Evolutionary conservation across 768 basidiomycete genomes (phyloP).

Genomic region (Imleria badia): DNA sequence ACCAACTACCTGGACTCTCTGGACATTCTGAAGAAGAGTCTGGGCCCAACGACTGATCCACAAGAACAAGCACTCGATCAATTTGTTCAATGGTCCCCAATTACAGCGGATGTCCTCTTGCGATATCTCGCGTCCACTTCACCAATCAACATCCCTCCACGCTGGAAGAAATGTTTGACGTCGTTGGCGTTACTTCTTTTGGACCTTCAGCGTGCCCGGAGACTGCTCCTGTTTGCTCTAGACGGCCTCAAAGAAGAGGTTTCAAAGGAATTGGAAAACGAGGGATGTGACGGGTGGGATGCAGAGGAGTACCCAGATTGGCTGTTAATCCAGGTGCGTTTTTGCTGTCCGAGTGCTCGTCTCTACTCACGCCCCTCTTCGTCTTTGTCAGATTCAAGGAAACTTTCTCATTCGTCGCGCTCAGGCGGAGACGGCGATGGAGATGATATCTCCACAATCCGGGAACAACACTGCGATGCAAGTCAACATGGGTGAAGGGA

Average conservation of each 20-base stretch:
- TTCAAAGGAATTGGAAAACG: background rate
- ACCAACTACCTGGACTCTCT: background rate
- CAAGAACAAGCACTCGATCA: background rate
- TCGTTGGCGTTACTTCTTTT: slow-evolving; percentile 28
- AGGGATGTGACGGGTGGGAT: slow-evolving; percentile 11
- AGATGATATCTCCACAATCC: slow-evolving; percentile 43
- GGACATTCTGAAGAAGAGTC: background rate
- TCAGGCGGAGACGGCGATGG: slow-evolving; percentile 30
- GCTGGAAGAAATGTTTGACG: slow-evolving; percentile 32
- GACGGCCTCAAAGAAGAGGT: background rate
- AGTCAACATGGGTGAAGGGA: too few species aligned
- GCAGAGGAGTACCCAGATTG: slow-evolving; percentile 33
- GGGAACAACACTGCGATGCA: slow-evolving; percentile 40
- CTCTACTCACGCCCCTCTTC: background rate
- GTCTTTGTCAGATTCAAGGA: slow-evolving; percentile 38
- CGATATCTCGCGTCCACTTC: background rate
- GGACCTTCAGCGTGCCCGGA: background rate
- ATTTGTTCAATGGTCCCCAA: slow-evolving; percentile 32
- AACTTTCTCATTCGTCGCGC: too few species aligned
- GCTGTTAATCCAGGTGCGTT: slow-evolving; percentile 42
- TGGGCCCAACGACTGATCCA: slow-evolving; percentile 7
- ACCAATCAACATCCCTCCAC: background rate
- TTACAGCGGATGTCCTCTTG: background rate
- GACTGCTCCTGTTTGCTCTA: background rate
- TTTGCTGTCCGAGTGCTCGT: background rate